A percentile compares a stretch with the other conserved stretches of the same genome.
These are phyloP conservation scores for Xerocomus brunneocitrinus DNA, from an alignment of 768 basidiomycete species.

Conservation along the genomic window DNA sequence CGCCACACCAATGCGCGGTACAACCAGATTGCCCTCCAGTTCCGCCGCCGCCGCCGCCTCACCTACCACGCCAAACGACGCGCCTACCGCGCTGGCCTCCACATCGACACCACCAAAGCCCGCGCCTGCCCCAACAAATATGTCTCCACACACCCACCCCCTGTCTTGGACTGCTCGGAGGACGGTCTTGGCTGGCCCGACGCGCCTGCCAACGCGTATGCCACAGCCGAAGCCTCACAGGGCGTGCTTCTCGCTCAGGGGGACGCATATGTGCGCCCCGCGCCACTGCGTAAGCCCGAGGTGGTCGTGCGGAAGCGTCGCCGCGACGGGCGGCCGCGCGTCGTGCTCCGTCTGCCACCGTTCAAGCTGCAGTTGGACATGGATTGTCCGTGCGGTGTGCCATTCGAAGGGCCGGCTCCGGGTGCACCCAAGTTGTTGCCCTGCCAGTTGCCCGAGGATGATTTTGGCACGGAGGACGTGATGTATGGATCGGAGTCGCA, in stretches of 20 bases:
- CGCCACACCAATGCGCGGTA: conserved; percentile 43
- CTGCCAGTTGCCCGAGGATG: conserved; percentile 24
- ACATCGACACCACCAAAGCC: conserved; percentile 41
- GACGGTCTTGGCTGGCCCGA: conserved; percentile 7
- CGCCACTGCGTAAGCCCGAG: conserved; percentile 5
- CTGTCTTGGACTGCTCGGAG: conserved; percentile 29
- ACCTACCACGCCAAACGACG: conserved; percentile 46
- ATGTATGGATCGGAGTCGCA: conserved; percentile 1
- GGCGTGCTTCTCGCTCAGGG: not conserved
- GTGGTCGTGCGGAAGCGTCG: not conserved
- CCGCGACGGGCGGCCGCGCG: conserved; percentile 1
- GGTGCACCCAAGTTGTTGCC: conserved; percentile 26
- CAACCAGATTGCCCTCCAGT: conserved; percentile 34
- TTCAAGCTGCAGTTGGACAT: conserved; percentile 4
- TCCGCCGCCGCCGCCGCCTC: conserved; percentile 34
- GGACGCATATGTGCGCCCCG: conserved; percentile 12
- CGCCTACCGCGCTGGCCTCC: conserved; percentile 41
- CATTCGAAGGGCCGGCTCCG: conserved; percentile 6
- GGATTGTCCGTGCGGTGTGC: not conserved
- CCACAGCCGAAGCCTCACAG: not conserved
- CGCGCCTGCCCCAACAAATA: conserved; percentile 33
- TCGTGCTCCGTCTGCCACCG: conserved; percentile 11
- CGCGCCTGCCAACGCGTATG: not conserved
- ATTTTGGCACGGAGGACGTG: conserved; percentile 16
- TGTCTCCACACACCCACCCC: conserved; percentile 29